Evolutionary conservation across 2,329 filamentous ascomycete species (phyloP), one percentile per base, ranked within the genome.

Genomic region (Talaromyces sp.): DNA sequence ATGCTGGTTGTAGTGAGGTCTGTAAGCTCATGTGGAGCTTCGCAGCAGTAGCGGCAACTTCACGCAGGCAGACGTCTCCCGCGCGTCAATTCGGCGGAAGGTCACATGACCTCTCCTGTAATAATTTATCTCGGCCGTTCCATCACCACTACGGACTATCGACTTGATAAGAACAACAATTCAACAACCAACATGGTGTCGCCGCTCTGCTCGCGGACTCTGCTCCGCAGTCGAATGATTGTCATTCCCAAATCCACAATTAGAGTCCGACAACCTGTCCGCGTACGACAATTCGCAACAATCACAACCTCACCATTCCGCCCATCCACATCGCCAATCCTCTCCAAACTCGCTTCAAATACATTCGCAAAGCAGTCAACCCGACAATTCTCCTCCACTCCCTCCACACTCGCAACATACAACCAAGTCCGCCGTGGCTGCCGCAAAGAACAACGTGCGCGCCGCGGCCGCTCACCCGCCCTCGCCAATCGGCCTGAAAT

Each of bases 401-500:
- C 73, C n/a, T 66, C 66, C 59, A 80, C 82, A 65, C 71, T 80
- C 69, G 87, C 89, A 63, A 93, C 90, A 9, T 84, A 90, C 71
- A 92, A 89, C 80, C 90, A 93, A 77, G 87, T 92, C 66, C 83
- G 90, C 19, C 85, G 86, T 68, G 92, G 92, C 70, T 93, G 91
- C 74, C 90, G 95, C 68, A 87, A 87, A 71, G 84, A 87, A 58
- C 92, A 96, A 80, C 87, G 87, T 66, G 91, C 90, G 1, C 92
- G 95, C 69, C 93, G 96, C 80, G 87, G 91, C 70, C 89, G 92
- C 60, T 98, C 94, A 2, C 95, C 95, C 0, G 93, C 94, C 24
- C 86, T 99, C 62, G 84, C 85, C 67, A 79, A 87, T 60, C 86
- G 91, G 50, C 93, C 95, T 3, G 87, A 90, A 75, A 89, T 97